Evolutionary conservation across 257 asterid genomes (phyloP), one percentile per base, ranked within the genome.

Genomic region (Gentiana dahurica): DNA sequence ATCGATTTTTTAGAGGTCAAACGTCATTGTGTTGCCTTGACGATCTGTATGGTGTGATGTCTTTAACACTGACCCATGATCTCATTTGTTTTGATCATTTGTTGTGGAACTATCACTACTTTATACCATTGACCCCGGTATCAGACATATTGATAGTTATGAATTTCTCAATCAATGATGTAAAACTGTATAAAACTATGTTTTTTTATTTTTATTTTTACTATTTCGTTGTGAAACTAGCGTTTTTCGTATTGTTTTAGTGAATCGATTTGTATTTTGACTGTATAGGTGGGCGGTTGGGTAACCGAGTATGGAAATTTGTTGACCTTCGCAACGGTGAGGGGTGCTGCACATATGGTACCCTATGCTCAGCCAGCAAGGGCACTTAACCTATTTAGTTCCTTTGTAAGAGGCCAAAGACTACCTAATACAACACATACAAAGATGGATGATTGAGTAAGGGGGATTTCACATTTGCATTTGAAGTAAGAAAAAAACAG

Each of bases 321-420:
- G 73, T 67, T 91, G 44, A 87, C 95, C 4, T 91, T 91, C 56
- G 96, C 95, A 1, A 91, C 98, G 0, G 96, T 87, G 3, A 78
- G 98, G 64, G 96, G 98, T 36, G 98, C 96, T 44, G 86, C 98
- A 60, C 98, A 91, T 71, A 91, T 91, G 98, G 98, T 91, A 33
- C 98, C 98, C 0, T 87, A 68, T 62, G 82, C 98, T 41, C 95
- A 91, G 87, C 98, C 96, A 3, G 70, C 89, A 3, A 83, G 98
- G 74, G 98, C 98, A 71, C 66, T 91, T 69, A 93, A 81, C 68
- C 71, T 91, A 36, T 91, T 91, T 78, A 85, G 94, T 49, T 65
- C 85, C 0, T 85, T 91, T 24, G 65, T 91, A 2, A 76, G 58
- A 10, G 88, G 89, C 51, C 84, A 68, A 54, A 72, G 86, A 67